These are phyloP conservation scores for Fagopyrum tataricum DNA, from an alignment of 148 eudicot genomes.

Conservation along the genomic window DNA sequence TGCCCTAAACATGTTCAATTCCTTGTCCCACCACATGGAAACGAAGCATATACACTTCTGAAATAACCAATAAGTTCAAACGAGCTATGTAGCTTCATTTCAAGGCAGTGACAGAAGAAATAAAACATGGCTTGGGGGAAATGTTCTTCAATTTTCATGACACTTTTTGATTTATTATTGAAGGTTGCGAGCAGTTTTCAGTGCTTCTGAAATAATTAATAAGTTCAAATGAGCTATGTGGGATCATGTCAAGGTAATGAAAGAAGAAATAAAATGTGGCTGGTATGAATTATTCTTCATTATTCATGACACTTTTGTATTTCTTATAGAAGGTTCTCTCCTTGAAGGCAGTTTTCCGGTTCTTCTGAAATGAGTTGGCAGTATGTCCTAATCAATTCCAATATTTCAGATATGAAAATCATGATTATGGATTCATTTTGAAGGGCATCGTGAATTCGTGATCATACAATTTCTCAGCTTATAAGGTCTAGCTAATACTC, in stretches of 20 bases:
- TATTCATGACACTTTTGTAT: no score
- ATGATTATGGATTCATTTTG: background rate
- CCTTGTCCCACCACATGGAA: background rate
- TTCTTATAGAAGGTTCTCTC: no score
- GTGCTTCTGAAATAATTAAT: no score
- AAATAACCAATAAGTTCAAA: background rate
- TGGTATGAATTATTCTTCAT: no score
- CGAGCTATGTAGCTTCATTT: background rate
- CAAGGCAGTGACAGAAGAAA: background rate
- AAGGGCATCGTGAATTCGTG: background rate
- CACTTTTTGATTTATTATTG: no score
- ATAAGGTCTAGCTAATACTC: background rate
- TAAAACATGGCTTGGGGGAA: no score
- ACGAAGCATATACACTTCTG: background rate
- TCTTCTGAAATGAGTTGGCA: no score
- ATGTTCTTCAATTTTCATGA: no score
- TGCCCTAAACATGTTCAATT: background rate
- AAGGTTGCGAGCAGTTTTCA: no score
- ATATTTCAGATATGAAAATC: no score
- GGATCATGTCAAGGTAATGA: background rate
- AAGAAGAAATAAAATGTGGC: background rate
- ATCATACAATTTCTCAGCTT: background rate
- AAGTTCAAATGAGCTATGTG: background rate
- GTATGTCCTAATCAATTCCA: no score
- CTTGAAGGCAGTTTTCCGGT: no score